Conservation (phyloP, 352 stramenopile species). For the Phytopythium oedochilum region DNA sequence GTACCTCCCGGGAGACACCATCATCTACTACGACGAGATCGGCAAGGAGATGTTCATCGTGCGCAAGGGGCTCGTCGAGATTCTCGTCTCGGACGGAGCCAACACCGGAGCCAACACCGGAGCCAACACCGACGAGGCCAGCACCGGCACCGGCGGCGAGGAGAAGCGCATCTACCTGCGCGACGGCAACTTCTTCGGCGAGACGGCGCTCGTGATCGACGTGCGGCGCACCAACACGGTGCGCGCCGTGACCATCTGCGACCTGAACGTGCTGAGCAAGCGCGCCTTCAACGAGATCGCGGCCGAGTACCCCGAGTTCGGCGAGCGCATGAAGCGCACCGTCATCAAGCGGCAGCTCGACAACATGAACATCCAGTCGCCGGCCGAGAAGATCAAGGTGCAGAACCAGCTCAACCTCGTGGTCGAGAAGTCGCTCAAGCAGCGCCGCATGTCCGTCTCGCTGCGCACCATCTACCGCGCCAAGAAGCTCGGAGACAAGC, state of each 20-base stretch:
- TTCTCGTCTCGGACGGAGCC: slow-evolving; percentile 47
- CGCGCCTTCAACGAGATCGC: slow-evolving; percentile 77
- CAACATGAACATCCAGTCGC: slow-evolving; percentile 83
- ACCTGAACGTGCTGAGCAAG: slow-evolving; percentile 79
- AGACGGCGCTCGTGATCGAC: slow-evolving; percentile 76
- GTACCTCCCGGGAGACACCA: slow-evolving; percentile 70
- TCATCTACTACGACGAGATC: slow-evolving; percentile 80
- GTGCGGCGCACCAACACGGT: slow-evolving; percentile 77
- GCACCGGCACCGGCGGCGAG: background rate
- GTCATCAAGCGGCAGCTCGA: slow-evolving; percentile 79
- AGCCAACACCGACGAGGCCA: too few relatives aligned
- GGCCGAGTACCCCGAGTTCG: slow-evolving; percentile 74
- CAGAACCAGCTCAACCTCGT: slow-evolving; percentile 74
- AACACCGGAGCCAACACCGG: too few relatives aligned
- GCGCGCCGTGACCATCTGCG: slow-evolving; percentile 70
- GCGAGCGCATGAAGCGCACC: slow-evolving; percentile 74
- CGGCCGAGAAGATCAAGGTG: slow-evolving; percentile 65
- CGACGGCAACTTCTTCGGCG: slow-evolving; percentile 75
- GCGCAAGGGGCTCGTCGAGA: slow-evolving; percentile 76
- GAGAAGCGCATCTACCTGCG: slow-evolving; percentile 70
- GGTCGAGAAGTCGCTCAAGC: slow-evolving; percentile 77
- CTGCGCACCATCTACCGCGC: slow-evolving; percentile 71
- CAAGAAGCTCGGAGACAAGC: slow-evolving; percentile 76
- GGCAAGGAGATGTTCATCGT: slow-evolving; percentile 88
- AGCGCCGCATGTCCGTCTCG: slow-evolving; percentile 64